Evolutionary conservation across 495 filamentous ascomycete genomes (phyloP).

Genomic region (Lasiosphaeria ovina): DNA sequence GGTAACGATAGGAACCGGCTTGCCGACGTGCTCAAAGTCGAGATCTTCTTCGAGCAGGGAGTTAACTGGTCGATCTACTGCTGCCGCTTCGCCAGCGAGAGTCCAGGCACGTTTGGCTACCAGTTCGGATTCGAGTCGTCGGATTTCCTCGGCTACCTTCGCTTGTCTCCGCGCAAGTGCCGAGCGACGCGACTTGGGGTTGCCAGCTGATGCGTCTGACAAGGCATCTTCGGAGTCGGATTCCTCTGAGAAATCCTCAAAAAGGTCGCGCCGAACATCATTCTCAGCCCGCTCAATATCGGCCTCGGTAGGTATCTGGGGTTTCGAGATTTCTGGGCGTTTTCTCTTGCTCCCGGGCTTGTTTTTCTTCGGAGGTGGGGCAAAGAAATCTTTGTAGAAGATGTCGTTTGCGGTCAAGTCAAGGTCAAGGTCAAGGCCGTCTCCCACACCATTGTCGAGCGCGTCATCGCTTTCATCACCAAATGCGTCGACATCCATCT

Average conservation of each 20-base stretch:
- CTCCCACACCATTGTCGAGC: slow-evolving; percentile 46
- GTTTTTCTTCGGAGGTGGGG: slow-evolving; percentile 70
- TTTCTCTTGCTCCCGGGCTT: slow-evolving; percentile 40
- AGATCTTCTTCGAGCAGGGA: slow-evolving; percentile 92
- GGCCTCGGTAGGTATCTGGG: slow-evolving; percentile 44
- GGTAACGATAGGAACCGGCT: slow-evolving; percentile 91
- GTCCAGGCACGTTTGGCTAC: slow-evolving; percentile 92
- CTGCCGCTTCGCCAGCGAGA: slow-evolving; percentile 83
- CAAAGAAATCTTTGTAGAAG: slow-evolving; percentile 88
- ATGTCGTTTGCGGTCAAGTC: slow-evolving; percentile 77
- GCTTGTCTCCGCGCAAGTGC: slow-evolving; percentile 84
- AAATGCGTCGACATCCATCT: slow-evolving; percentile 7
- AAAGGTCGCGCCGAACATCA: slow-evolving; percentile 85
- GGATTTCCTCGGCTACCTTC: slow-evolving; percentile 83
- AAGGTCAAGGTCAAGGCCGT: slow-evolving; percentile 39
- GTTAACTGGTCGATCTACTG: slow-evolving; percentile 77
- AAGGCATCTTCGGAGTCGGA: slow-evolving; percentile 54
- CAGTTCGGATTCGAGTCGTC: slow-evolving; percentile 80
- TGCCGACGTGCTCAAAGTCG: slow-evolving; percentile 94
- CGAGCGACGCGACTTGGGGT: slow-evolving; percentile 61
- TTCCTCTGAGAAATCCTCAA: slow-evolving; percentile 71
- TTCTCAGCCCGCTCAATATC: slow-evolving; percentile 85
- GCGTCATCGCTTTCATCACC: slow-evolving; percentile 62
- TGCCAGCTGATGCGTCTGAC: slow-evolving; percentile 53
- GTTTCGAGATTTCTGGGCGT: slow-evolving; percentile 7